These are phyloP conservation scores for Tricholoma bakamatsutake DNA, from an alignment of 768 basidiomycete species.

Conservation along the genomic window DNA sequence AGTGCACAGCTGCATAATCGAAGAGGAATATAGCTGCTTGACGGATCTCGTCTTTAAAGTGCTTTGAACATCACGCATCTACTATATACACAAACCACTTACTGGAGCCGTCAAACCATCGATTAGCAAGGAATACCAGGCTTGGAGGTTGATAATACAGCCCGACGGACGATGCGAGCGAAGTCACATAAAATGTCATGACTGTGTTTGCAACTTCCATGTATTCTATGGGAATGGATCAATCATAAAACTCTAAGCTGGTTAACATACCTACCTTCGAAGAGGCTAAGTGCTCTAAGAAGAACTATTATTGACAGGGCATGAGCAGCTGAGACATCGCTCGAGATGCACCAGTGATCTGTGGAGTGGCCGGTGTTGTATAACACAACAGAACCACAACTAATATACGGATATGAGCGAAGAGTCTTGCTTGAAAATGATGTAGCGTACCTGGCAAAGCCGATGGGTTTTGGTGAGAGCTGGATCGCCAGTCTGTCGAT, in stretches of 20 bases:
- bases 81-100: conserved; percentile 14
- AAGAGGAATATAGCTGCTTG: conserved; percentile 75
- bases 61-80: not conserved
- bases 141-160: conserved; percentile 58
- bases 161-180: conserved; percentile 60
- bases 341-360: conserved; percentile 70
- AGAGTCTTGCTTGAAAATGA: not conserved
- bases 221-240: conserved; percentile 40
- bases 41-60: conserved; percentile 58
- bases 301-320: conserved; percentile 61
- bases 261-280: conserved; percentile 45
- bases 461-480: conserved; percentile 33
- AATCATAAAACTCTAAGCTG: not conserved
- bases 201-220: conserved; percentile 66
- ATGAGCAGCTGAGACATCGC: conserved; percentile 61
- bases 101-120: conserved; percentile 79
- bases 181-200: conserved; percentile 75
- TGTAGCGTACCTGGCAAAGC: conserved; percentile 42
- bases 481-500: conserved; percentile 46
- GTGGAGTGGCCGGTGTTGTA: conserved; percentile 30
- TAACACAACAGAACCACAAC: conserved; percentile 35
- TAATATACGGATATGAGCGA: conserved; percentile 14
- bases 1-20: conserved; percentile 60
- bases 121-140: conserved; percentile 62
- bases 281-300: conserved; percentile 66